Conservation (phyloP, 257 asterid species). For the Agastache rugosa region DNA sequence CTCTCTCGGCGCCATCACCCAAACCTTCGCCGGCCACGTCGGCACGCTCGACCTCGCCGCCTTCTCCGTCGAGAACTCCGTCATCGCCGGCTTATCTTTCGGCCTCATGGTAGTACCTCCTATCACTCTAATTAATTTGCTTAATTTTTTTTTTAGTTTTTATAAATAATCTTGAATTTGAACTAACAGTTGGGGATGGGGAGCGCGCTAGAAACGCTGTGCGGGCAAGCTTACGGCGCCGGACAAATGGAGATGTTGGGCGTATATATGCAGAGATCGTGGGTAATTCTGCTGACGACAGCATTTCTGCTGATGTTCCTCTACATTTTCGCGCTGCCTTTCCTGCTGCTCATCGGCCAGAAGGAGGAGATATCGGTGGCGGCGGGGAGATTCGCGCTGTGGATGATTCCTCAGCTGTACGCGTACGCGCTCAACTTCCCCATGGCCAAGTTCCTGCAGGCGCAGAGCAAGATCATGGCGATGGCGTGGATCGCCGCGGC, state of each 20-base stretch:
- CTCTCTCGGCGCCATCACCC: constrained; percentile 64
- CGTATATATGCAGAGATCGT: constrained; percentile 66
- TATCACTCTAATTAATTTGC: background rate
- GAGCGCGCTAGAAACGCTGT: constrained; percentile 71
- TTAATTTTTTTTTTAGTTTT: background rate
- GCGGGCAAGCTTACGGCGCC: constrained; percentile 75
- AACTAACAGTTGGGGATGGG: constrained; percentile 65
- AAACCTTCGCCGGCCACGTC: constrained; percentile 62
- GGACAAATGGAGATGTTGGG: constrained; percentile 67
- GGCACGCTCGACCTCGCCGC: constrained; percentile 62
- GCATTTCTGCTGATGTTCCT: constrained; percentile 47
- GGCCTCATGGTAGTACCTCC: constrained; percentile 46
- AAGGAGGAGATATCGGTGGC: constrained; percentile 51
- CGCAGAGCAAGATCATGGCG: constrained; percentile 67
- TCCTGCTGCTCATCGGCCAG: constrained; percentile 54
- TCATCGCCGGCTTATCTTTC: constrained; percentile 52
- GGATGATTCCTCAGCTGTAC: constrained; percentile 73
- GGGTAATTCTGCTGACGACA: constrained; percentile 54
- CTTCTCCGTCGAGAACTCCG: constrained; percentile 56
- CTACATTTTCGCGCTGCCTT: constrained; percentile 50
- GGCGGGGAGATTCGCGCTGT: constrained; percentile 60
- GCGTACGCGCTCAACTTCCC: constrained; percentile 70
- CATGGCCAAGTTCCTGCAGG: constrained; percentile 63
- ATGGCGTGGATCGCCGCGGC: constrained; percentile 59
- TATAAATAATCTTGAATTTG: too few relatives aligned